Evolutionary conservation across 1,284 basidiomycete species (phyloP), one percentile per base, ranked within the genome.

Genomic region (Leccinum subrobustum): DNA sequence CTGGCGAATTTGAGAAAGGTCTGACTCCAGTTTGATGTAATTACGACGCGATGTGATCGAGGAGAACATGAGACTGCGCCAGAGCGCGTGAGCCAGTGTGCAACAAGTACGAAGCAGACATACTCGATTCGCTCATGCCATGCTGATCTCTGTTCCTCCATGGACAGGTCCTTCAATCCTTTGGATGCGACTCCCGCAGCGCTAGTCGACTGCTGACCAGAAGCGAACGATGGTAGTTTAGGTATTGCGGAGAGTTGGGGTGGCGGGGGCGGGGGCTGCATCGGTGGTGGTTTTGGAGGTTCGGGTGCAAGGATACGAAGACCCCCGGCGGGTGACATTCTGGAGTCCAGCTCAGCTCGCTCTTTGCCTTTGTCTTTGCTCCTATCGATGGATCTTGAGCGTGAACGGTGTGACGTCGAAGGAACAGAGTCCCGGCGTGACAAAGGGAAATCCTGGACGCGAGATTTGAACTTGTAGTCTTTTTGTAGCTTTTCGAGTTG

Each of bases 121-220:
- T 61, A 73, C 72, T 73, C 72, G 12, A 76, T 68, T 53, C 72
- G 71, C 54, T 75, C 70, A 51, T 75, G 65, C 72, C 72, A 73
- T 52, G 64, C 70, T 25, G 52, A 61, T 47, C 64, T 68, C 29
- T 76, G 73, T 53, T 73, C 73, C 5, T 76, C 73, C 44, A 65
- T 31, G 18, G 74, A 65, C 6, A 73, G 20, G 3, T 60, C 63
- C 37, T 64, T 72, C 23, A 52, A 5, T 35, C 53, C 56, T 52
- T 33, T 63, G 16, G 60, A 18, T 39, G 29, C 9, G 16, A 37
- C 31, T 25, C 42, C 55, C 12, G 27, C 42, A 7, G 60, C 55
- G 47, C 31, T 33, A 6, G 61, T 9, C 51, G 60, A 44, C 11
- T 59, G 63, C 18, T 63, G 63, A 25, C 42, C 33, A 18, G 60